phyloP scores from a whole-genome alignment of 2,329 filamentous ascomycete species.

The Ophiostoma himal-ulmi region DNA sequence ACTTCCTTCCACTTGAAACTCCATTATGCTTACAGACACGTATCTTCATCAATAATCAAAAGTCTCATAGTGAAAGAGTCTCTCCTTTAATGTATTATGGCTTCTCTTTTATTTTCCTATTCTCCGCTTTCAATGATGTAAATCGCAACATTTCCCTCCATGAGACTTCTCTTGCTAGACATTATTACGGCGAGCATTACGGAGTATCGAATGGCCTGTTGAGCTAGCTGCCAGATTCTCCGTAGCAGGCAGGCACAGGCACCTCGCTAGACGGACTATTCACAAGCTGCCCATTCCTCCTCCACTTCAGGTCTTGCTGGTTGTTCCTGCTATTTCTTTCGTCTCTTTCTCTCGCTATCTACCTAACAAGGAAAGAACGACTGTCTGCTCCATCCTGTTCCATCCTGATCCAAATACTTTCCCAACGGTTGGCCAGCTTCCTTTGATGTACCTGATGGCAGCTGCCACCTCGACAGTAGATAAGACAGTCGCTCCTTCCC shows the following conservation, averaged over 20 bases:
- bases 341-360: not conserved
- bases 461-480: not conserved
- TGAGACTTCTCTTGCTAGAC: not conserved
- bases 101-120: slow-evolving; percentile 14
- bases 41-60: not conserved
- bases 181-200: slow-evolving; percentile 5
- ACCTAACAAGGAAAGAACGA: not conserved
- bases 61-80: not conserved
- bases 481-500: not conserved
- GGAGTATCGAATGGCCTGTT: slow-evolving; percentile 10
- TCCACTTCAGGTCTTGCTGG: not conserved
- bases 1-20: not conserved
- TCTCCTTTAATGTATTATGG: not conserved
- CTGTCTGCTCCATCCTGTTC: not conserved
- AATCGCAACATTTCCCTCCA: not conserved
- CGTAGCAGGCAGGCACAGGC: slow-evolving; percentile 19
- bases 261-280: not conserved
- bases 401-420: not conserved
- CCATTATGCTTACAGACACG: not conserved
- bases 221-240: slow-evolving; percentile 14
- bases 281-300: slow-evolving; percentile 16
- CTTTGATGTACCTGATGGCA: not conserved
- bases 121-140: slow-evolving; percentile 9
- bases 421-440: not conserved
- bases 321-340: slow-evolving; percentile 16